Evolutionary conservation across 345 rosid species (phyloP).

Genomic region (Brassica rapa): DNA sequence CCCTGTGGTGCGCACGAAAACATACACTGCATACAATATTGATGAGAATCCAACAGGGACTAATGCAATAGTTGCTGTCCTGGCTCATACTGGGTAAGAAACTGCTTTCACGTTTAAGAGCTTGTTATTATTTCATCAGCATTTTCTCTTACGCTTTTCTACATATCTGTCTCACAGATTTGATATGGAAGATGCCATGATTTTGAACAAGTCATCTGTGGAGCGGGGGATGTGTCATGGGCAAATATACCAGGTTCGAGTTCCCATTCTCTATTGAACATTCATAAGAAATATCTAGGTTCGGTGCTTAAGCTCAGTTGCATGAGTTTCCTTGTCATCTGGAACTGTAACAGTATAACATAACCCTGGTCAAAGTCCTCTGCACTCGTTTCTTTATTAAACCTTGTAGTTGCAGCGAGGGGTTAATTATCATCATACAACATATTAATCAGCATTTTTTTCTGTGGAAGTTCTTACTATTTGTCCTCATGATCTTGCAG

Average conservation of each 20-base stretch:
- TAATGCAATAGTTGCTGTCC: conserved; percentile 97
- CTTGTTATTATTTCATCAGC: neutral
- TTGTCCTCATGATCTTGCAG: conserved; percentile 46
- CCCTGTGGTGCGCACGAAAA: conserved; percentile 79
- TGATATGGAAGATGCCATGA: conserved; percentile 99
- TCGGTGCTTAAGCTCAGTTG: neutral
- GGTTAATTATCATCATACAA: neutral
- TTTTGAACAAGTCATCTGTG: conserved; percentile 88
- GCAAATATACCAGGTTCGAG: conserved; percentile 87
- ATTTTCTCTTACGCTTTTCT: conserved; percentile 11
- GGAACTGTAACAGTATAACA: neutral
- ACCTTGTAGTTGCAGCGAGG: conserved; percentile 1
- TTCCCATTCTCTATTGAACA: conserved; percentile 9
- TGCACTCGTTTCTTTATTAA: neutral
- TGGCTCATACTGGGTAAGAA: conserved; percentile 87
- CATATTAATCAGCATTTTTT: neutral
- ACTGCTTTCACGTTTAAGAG: neutral
- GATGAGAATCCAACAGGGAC: conserved; percentile 93
- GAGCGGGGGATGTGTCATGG: conserved; percentile 98
- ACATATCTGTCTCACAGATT: conserved; percentile 49
- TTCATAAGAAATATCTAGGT: conserved; percentile 5
- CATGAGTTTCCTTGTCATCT: conserved; percentile 9
- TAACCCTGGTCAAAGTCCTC: conserved; percentile 8
- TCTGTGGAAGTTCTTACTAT: neutral
- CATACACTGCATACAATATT: conserved; percentile 68